Evolutionary conservation across 2,329 filamentous ascomycete species (phyloP).

Genomic region (Mycosphaerelloides madeirae): DNA sequence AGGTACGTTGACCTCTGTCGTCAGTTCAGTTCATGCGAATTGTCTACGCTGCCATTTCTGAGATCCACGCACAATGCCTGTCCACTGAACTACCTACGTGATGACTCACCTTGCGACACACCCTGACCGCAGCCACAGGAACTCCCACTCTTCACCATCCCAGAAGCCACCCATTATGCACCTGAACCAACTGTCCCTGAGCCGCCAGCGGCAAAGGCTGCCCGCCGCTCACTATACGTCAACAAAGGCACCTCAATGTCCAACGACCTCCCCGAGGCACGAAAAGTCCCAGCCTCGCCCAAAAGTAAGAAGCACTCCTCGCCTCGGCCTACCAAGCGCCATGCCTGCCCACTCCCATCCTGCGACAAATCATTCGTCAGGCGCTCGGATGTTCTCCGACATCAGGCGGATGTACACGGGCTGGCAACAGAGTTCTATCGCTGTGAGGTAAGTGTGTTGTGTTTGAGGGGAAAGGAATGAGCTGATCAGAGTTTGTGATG

Average conservation of each 20-base stretch:
- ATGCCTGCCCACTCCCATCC: background rate
- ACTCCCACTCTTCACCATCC: too few relatives aligned
- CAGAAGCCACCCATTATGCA: too few relatives aligned
- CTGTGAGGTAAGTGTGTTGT: background rate
- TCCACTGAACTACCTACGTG: too few relatives aligned
- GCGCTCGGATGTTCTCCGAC: constrained; percentile 2
- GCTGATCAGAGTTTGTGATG: background rate
- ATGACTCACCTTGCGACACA: too few relatives aligned
- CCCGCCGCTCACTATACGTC: background rate
- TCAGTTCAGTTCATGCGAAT: background rate
- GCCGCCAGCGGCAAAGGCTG: too few relatives aligned
- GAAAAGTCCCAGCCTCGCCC: background rate
- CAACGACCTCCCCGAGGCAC: background rate
- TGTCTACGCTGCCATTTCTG: background rate
- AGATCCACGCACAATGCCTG: background rate
- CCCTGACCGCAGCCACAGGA: too few relatives aligned
- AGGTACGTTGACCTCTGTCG: too few relatives aligned
- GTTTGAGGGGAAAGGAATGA: too few relatives aligned
- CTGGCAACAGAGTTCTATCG: background rate
- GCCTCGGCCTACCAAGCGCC: background rate
- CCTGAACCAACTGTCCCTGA: too few relatives aligned
- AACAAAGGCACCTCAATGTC: background rate
- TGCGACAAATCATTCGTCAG: constrained; percentile 5
- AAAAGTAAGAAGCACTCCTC: background rate
- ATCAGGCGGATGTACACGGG: constrained; percentile 3